A percentile compares a stretch with the other conserved stretches of the same genome.
Conservation (phyloP, 2,329 filamentous ascomycete species). For the Colletotrichum sp. region DNA sequence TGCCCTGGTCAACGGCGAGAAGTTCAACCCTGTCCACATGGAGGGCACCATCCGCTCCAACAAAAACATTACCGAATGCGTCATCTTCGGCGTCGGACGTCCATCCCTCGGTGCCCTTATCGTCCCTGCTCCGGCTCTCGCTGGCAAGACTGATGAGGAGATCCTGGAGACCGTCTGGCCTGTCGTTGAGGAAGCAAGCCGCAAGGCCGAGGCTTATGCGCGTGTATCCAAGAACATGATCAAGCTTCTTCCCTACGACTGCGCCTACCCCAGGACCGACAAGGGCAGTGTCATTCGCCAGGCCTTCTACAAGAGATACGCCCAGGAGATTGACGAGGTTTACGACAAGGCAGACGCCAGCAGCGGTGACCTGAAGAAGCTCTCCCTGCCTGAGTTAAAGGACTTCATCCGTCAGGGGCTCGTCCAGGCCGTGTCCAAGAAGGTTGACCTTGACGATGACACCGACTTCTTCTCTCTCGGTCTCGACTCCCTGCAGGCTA, state of each 20-base stretch:
- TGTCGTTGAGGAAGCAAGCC: constrained; percentile 35
- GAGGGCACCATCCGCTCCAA: constrained; percentile 58
- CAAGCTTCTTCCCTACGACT: constrained; percentile 47
- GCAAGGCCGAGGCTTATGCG: constrained; percentile 33
- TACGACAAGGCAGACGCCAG: constrained; percentile 35
- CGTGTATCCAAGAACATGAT: constrained; percentile 54
- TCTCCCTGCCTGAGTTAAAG: constrained; percentile 33
- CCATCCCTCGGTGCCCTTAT: constrained; percentile 63
- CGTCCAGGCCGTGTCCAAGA: constrained; percentile 26
- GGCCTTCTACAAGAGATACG: constrained; percentile 20
- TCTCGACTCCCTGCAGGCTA: constrained; percentile 64
- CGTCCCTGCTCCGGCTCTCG: constrained; percentile 38
- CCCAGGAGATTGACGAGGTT: constrained; percentile 22
- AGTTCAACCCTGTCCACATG: constrained; percentile 68
- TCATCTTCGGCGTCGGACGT: constrained; percentile 66
- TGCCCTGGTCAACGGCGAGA: constrained; percentile 69
- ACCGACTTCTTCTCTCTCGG: constrained; percentile 65
- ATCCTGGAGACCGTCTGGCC: constrained; percentile 38
- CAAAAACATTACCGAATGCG: constrained; percentile 52
- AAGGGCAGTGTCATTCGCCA: constrained; percentile 35
- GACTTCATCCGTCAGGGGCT: constrained; percentile 37
- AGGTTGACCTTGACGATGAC: constrained; percentile 34
- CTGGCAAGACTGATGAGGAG: constrained; percentile 25
- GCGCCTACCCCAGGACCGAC: constrained; percentile 45
- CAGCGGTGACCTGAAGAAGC: constrained; percentile 17